Conservation (phyloP, 1,284 basidiomycete genomes). For the Austroboletus novae-zelandiae region DNA sequence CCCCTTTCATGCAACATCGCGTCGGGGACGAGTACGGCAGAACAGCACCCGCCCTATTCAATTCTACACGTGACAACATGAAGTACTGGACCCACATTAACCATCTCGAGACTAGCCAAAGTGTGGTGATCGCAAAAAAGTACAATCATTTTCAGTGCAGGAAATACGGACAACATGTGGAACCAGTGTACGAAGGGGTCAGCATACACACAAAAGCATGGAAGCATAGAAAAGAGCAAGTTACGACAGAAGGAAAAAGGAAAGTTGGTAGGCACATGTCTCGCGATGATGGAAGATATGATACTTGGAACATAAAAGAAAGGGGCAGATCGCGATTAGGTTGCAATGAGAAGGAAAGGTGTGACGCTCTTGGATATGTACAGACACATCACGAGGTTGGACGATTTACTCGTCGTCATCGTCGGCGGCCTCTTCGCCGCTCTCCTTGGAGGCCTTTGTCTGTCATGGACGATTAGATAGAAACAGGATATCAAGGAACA, state of each 20-base stretch:
- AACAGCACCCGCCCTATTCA: not conserved
- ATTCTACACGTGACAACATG: slow-evolving; percentile 17
- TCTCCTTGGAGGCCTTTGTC: slow-evolving; percentile 45
- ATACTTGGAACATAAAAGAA: slow-evolving; percentile 18
- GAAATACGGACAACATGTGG: slow-evolving; percentile 32
- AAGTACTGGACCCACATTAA: slow-evolving; percentile 12
- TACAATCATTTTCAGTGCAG: slow-evolving; percentile 33
- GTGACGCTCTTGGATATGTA: slow-evolving; percentile 17
- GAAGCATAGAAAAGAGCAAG: slow-evolving; percentile 20
- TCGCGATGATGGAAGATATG: slow-evolving; percentile 23
- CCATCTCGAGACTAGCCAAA: not conserved
- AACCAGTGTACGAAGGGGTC: slow-evolving; percentile 20
- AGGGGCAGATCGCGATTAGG: slow-evolving; percentile 19
- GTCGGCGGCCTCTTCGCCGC: slow-evolving; percentile 58
- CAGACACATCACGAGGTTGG: slow-evolving; percentile 1
- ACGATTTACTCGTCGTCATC: slow-evolving; percentile 48
- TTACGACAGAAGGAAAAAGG: slow-evolving; percentile 16
- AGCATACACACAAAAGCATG: slow-evolving; percentile 28
- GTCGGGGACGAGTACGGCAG: not conserved
- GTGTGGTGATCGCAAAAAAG: slow-evolving; percentile 20
- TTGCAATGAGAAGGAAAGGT: slow-evolving; percentile 4
- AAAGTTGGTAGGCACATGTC: slow-evolving; percentile 29
- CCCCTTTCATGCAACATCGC: slow-evolving; percentile 19
- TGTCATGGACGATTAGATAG: not conserved
- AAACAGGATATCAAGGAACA: not conserved